Conservation (phyloP, 148 eudicot species). For the Salicornia ramosissima region DNA sequence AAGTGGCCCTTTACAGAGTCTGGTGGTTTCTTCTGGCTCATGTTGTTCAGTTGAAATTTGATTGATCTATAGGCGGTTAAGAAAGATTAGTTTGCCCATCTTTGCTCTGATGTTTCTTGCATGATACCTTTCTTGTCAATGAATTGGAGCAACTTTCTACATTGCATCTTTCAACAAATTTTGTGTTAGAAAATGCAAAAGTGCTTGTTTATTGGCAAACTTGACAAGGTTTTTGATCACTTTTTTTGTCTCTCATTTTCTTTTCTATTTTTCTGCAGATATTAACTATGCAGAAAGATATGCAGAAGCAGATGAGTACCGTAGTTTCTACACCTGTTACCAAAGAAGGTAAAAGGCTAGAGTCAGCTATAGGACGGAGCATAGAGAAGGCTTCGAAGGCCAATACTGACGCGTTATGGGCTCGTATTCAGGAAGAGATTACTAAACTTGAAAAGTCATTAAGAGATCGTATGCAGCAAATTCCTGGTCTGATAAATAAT, state of each 20-base stretch:
- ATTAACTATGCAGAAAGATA: slow-evolving; percentile 55
- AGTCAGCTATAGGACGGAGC: slow-evolving; percentile 60
- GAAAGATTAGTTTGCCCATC: neutral
- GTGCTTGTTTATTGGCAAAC: neutral
- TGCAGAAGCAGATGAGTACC: slow-evolving; percentile 61
- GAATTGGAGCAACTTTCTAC: neutral
- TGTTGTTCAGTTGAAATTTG: too few species aligned
- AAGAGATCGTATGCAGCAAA: slow-evolving; percentile 67
- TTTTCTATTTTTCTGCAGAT: slow-evolving; percentile 39
- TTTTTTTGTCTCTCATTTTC: neutral
- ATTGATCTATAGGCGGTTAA: neutral
- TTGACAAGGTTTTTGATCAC: neutral
- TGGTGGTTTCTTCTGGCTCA: neutral
- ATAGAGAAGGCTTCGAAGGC: slow-evolving; percentile 78
- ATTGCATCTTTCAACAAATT: neutral
- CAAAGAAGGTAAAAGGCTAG: slow-evolving; percentile 82
- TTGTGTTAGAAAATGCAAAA: neutral
- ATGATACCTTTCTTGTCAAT: neutral
- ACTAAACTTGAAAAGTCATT: slow-evolving; percentile 66
- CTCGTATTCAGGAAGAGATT: slow-evolving; percentile 68
- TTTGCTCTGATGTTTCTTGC: neutral
- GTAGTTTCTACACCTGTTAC: slow-evolving; percentile 48
- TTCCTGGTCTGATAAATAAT: slow-evolving; percentile 46
- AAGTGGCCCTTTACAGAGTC: neutral
- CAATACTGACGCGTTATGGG: slow-evolving; percentile 84